Evolutionary conservation across 176 grass and related monocot species (phyloP).

Genomic region (Alopecurus myosuroides): DNA sequence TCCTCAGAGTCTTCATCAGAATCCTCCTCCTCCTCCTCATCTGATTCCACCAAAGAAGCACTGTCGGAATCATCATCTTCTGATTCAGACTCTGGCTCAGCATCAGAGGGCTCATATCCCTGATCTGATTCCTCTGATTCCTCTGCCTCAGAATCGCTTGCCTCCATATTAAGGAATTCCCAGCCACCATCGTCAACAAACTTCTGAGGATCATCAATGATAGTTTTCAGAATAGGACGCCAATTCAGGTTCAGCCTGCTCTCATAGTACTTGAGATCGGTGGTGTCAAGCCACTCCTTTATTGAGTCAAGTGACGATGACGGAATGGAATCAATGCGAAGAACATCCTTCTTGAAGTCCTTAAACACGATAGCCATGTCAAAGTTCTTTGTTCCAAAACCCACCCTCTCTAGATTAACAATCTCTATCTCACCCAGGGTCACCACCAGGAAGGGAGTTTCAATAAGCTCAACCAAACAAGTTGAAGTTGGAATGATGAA

Average conservation of each 20-base stretch:
- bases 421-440: slow-evolving; percentile 66
- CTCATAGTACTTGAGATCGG: slow-evolving; percentile 95
- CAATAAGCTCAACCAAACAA: slow-evolving; percentile 58
- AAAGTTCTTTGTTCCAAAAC: slow-evolving; percentile 81
- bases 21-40: slow-evolving; percentile 32
- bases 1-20: slow-evolving; percentile 79
- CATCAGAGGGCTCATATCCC: slow-evolving; percentile 77
- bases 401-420: slow-evolving; percentile 60
- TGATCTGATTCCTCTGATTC: slow-evolving; percentile 77
- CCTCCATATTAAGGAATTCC: slow-evolving; percentile 94
- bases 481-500: slow-evolving; percentile 66
- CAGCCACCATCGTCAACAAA: slow-evolving; percentile 86
- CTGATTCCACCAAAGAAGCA: slow-evolving; percentile 23
- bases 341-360: slow-evolving; percentile 88
- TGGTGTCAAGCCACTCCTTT: slow-evolving; percentile 94
- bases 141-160: slow-evolving; percentile 78
- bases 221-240: slow-evolving; percentile 90
- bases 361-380: slow-evolving; percentile 96
- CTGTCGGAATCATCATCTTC: slow-evolving; percentile 57
- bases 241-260: slow-evolving; percentile 86
- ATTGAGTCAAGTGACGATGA: slow-evolving; percentile 64
- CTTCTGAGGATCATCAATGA: slow-evolving; percentile 73
- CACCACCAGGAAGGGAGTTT: slow-evolving; percentile 52
- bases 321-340: slow-evolving; percentile 85
- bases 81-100: slow-evolving; percentile 63